phyloP scores from a whole-genome alignment of 257 asterid genomes.

The Buddleja alternifolia region DNA sequence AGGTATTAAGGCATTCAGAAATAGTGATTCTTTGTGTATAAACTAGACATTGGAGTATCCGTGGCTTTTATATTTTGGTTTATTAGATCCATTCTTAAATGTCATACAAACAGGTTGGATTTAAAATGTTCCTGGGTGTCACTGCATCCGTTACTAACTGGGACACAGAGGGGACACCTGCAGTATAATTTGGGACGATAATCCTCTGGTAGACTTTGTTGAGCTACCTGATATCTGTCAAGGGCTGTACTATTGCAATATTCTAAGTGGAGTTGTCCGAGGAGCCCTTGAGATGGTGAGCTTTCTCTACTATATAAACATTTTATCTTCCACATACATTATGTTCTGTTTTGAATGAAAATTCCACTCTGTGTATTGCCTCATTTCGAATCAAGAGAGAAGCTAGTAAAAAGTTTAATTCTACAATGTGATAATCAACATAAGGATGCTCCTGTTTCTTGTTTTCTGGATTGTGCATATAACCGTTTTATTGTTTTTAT shows the following conservation, averaged over 20 bases:
- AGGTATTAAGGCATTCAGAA: too few species aligned
- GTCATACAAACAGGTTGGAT: conserved; percentile 57
- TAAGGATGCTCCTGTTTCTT: too few species aligned
- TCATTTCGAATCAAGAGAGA: too few species aligned
- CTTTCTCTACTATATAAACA: conserved; percentile 21
- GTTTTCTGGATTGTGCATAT: too few species aligned
- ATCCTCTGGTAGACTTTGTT: conserved; percentile 94
- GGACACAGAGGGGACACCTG: conserved; percentile 95
- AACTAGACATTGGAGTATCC: background rate
- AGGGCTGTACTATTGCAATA: conserved; percentile 91
- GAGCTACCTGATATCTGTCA: conserved; percentile 99
- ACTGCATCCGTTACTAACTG: conserved; percentile 74
- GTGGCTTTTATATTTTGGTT: background rate
- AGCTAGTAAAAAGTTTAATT: too few species aligned
- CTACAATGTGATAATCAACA: too few species aligned
- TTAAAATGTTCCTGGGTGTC: conserved; percentile 83
- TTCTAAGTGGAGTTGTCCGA: conserved; percentile 87
- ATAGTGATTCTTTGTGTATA: background rate
- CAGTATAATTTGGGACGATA: conserved; percentile 90
- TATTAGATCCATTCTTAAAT: background rate
- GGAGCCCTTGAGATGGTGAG: conserved; percentile 99
- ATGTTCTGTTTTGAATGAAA: background rate
- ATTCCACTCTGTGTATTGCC: background rate
- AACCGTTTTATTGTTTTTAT: too few species aligned
- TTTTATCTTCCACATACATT: background rate